Evolutionary conservation across 805 yeast species (phyloP).

Genomic region (Monosporozyma aerobia): DNA sequence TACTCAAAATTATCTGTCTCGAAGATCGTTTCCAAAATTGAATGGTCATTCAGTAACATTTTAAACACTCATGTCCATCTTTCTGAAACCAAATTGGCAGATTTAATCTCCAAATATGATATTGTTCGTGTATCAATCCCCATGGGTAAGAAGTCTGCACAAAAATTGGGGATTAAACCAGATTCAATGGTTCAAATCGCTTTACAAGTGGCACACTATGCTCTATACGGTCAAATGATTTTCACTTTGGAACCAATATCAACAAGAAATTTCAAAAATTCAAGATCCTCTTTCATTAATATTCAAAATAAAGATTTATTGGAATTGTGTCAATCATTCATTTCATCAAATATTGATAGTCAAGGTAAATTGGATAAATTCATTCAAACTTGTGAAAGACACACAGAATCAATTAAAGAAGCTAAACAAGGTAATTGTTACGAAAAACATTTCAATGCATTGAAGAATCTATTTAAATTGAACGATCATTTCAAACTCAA

Average conservation of each 20-base stretch:
- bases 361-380: slow-evolving; percentile 37
- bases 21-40: slow-evolving; percentile 21
- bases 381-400: slow-evolving; percentile 42
- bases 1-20: slow-evolving; percentile 6
- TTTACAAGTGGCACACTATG: slow-evolving; percentile 83
- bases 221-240: slow-evolving; percentile 80
- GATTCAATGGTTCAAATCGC: slow-evolving; percentile 89
- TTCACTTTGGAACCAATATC: slow-evolving; percentile 88
- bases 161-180: slow-evolving; percentile 72
- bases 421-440: slow-evolving; percentile 60
- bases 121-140: slow-evolving; percentile 69
- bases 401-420: slow-evolving; percentile 37
- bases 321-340: slow-evolving; percentile 51
- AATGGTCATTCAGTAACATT: slow-evolving; percentile 33
- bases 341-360: slow-evolving; percentile 42
- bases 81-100: slow-evolving; percentile 83
- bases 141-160: slow-evolving; percentile 69
- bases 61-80: slow-evolving; percentile 47
- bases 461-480: slow-evolving; percentile 44
- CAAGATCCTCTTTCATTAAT: slow-evolving; percentile 62
- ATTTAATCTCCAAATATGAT: slow-evolving; percentile 68
- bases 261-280: slow-evolving; percentile 55
- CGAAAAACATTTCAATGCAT: slow-evolving; percentile 61
- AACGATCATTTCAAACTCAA: slow-evolving; percentile 31
- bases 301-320: slow-evolving; percentile 48